Base-by-base conservation (phyloP, 2,329 filamentous ascomycete genomes). In the Aspergillus sp. region DNA sequence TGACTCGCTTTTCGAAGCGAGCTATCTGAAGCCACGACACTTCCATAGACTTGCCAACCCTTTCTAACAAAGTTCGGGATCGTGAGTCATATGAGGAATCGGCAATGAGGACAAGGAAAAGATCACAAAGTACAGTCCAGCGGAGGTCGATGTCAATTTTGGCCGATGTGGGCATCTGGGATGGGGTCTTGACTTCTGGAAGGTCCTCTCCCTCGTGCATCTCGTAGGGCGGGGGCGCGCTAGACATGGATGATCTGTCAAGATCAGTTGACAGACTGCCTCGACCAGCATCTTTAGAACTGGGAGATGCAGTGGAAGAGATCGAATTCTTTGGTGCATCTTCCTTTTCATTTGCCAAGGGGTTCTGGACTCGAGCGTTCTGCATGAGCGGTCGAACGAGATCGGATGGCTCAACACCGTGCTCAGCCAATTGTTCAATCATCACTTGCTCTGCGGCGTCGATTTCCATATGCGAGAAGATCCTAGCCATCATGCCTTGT, bases 401-500 rank as follows among this genome's bases (percentile, higher is more conserved):
- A 69, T 99, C 94, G 42, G 79, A 77, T 0, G 94, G 87, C 56
- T 90, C 79, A 6, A 99, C 91, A 4, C 93, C 94, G 73, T 99
- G 94, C 52, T 94, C 89, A 11, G 89, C 87, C 53, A 99, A 79
- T 72, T 99, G 94, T 74, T 99, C 94, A 60, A 99, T 96, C 94
- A 99, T 99, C 70, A 99, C 79, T 76, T 99, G 94, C 73, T 99
- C 94, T 53, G 73, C 71, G 32, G 87, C 79, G 65, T 86, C 91
- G 64, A 99, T 95, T 54, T 99, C 94, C 94, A 99, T 99, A 72
- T 99, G 94, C 11, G 84, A 78, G 70, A 97, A 99, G 11, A 99
- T 71, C 20, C 93, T 85, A 54, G 96, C 85, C 92, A 99, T 99
- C 82, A 96, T 95, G 76, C 95, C 95, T 70, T 99, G 94, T 51